phyloP scores from a whole-genome alignment of 2,329 filamentous ascomycete genomes.

The Diaporthe sp. region DNA sequence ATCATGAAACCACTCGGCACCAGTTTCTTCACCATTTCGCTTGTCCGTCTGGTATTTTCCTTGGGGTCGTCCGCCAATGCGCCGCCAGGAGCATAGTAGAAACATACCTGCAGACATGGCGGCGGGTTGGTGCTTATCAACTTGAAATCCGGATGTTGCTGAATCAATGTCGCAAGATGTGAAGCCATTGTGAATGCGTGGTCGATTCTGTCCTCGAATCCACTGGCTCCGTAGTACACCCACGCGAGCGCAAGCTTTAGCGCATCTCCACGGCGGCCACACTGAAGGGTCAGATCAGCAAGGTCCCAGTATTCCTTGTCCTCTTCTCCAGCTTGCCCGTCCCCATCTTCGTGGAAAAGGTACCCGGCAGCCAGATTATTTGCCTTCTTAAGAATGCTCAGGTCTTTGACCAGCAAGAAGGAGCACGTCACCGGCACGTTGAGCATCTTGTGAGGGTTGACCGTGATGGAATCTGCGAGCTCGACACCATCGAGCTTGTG shows the following conservation, averaged over 20 bases:
- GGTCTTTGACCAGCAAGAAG: slow-evolving; percentile 84
- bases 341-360: slow-evolving; percentile 73
- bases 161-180: slow-evolving; percentile 74
- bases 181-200: slow-evolving; percentile 79
- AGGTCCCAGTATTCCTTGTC: slow-evolving; percentile 82
- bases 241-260: slow-evolving; percentile 91
- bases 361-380: slow-evolving; percentile 92
- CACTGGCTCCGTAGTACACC: slow-evolving; percentile 86
- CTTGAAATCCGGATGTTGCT: slow-evolving; percentile 70
- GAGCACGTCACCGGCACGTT: slow-evolving; percentile 91
- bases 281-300: slow-evolving; percentile 92
- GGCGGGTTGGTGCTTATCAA: slow-evolving; percentile 83
- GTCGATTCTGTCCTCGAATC: slow-evolving; percentile 80
- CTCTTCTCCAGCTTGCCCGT: slow-evolving; percentile 42
- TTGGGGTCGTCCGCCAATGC: slow-evolving; percentile 55
- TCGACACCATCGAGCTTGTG: slow-evolving; percentile 74
- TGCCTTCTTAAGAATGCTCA: slow-evolving; percentile 81
- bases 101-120: slow-evolving; percentile 94
- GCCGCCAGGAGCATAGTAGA: slow-evolving; percentile 81
- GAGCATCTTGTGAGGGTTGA: slow-evolving; percentile 98
- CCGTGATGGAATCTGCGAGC: slow-evolving; percentile 83
- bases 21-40: slow-evolving; percentile 62
- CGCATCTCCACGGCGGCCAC: slow-evolving; percentile 86
- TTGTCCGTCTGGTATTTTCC: slow-evolving; percentile 64
- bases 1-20: slow-evolving; percentile 70